A percentile compares a stretch with the other conserved stretches of the same genome.
These are phyloP conservation scores for Hirschioporus abietinus DNA, from an alignment of 768 basidiomycete species.

Conservation along the genomic window DNA sequence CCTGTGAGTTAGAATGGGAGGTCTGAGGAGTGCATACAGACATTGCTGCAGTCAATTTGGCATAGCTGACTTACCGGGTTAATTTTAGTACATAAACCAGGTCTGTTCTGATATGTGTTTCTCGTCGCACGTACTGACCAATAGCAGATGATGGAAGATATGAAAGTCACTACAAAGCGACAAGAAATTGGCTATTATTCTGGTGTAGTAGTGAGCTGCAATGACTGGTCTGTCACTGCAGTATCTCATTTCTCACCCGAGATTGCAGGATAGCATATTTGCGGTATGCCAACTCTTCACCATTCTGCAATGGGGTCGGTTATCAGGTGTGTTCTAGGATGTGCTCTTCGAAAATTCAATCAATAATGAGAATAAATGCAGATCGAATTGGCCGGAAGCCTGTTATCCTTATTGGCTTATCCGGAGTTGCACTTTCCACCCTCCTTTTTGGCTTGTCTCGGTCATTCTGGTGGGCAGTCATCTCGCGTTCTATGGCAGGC, in stretches of 20 bases:
- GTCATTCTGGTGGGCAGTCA: constrained; percentile 9
- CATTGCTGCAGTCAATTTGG: too few species aligned
- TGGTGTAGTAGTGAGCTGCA: constrained; percentile 14
- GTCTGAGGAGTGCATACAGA: too few species aligned
- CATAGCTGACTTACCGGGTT: background rate
- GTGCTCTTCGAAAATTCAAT: background rate
- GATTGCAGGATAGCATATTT: constrained; percentile 19
- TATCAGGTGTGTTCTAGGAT: constrained; percentile 10
- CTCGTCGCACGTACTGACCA: background rate
- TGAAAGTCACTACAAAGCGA: constrained; percentile 16
- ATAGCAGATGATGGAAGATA: constrained; percentile 18
- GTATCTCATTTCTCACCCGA: background rate
- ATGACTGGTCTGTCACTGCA: background rate
- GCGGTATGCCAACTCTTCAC: constrained; percentile 18
- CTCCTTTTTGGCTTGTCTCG: constrained; percentile 15
- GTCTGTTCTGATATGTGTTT: background rate
- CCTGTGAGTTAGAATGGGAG: constrained; percentile 11
- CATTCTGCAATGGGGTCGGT: constrained; percentile 21
- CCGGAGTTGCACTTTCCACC: constrained; percentile 13
- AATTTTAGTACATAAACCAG: constrained; percentile 5
- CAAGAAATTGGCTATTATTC: constrained; percentile 20
- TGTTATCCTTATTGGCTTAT: constrained; percentile 15
- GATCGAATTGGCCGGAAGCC: constrained; percentile 19
- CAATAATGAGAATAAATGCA: background rate
- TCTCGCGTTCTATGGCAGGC: constrained; percentile 13